Percentiles rank a stretch among this genome's conserved stretches.
Evolutionary conservation across 441 rosid species (phyloP).

Genomic region (Erysimum cheiri): DNA sequence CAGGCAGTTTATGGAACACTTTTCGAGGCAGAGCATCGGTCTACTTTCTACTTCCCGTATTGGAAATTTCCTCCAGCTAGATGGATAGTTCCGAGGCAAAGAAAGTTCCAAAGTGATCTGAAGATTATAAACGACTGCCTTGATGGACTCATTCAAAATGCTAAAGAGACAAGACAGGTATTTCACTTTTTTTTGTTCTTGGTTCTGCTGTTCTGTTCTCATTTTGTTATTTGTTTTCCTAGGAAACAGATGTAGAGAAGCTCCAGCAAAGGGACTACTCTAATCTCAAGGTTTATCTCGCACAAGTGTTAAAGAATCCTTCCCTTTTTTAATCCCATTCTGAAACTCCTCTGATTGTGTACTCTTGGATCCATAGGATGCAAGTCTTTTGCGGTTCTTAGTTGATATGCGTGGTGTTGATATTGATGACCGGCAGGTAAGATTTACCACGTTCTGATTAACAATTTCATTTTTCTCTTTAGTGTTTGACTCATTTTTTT

Average conservation of each 20-base stretch:
- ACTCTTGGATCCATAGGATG: slow-evolving; percentile 65
- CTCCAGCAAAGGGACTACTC: slow-evolving; percentile 87
- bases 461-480: not conserved
- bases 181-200: not conserved
- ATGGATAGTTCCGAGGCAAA: slow-evolving; percentile 91
- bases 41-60: slow-evolving; percentile 95
- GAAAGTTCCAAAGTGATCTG: slow-evolving; percentile 83
- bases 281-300: slow-evolving; percentile 66
- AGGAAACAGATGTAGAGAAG: slow-evolving; percentile 95
- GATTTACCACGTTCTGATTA: not conserved
- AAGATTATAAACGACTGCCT: slow-evolving; percentile 91
- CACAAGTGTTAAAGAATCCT: not conserved
- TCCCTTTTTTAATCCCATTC: not conserved
- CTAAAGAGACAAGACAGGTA: slow-evolving; percentile 92
- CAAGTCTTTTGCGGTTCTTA: slow-evolving; percentile 88
- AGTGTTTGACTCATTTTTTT: slow-evolving; percentile 4
- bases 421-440: slow-evolving; percentile 86
- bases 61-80: slow-evolving; percentile 94
- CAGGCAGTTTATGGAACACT: slow-evolving; percentile 99
- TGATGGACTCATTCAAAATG: slow-evolving; percentile 91
- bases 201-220: not conserved
- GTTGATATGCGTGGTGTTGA: slow-evolving; percentile 96
- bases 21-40: slow-evolving; percentile 97
- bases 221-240: slow-evolving; percentile 30
- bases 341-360: slow-evolving; percentile 33